Evolutionary conservation across 495 filamentous ascomycete genomes (phyloP).

Genomic region (Aspergillus biplanus): DNA sequence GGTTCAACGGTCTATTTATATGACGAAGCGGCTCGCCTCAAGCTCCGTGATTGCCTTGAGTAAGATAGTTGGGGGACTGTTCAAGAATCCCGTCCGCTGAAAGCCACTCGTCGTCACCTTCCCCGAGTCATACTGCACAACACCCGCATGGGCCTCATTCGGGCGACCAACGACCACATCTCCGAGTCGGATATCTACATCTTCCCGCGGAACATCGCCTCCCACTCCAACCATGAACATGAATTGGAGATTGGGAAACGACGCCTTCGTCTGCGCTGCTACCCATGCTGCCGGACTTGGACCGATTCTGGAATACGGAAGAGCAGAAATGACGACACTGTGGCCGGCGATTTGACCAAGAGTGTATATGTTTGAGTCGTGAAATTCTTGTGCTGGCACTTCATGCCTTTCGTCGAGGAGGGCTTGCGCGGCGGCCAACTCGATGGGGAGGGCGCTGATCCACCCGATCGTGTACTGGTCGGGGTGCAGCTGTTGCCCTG

Average conservation of each 20-base stretch:
- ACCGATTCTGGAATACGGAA: conserved; percentile 39
- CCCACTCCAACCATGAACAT: conserved; percentile 53
- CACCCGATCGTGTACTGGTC: conserved; percentile 46
- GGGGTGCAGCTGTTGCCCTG: background rate
- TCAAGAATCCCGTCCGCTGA: conserved; percentile 19
- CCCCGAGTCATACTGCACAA: conserved; percentile 29
- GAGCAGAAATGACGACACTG: conserved; percentile 34
- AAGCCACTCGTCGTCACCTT: conserved; percentile 17
- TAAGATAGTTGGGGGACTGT: conserved; percentile 20
- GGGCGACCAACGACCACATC: conserved; percentile 43
- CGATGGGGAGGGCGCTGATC: conserved; percentile 44
- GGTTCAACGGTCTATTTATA: too few species aligned
- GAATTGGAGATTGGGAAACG: conserved; percentile 44
- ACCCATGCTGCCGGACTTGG: conserved; percentile 32
- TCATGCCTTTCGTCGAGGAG: conserved; percentile 39
- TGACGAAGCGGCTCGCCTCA: conserved; percentile 7
- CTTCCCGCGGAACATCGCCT: conserved; percentile 40
- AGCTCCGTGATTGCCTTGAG: conserved; percentile 13
- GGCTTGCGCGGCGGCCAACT: conserved; percentile 36
- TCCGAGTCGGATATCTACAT: conserved; percentile 41
- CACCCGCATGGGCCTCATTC: conserved; percentile 21
- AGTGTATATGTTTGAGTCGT: background rate
- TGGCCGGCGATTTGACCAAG: background rate
- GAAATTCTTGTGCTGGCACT: background rate
- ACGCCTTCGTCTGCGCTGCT: conserved; percentile 34